A percentile compares a stretch with the other conserved stretches of the same genome.
phyloP scores from a whole-genome alignment of 2,329 filamentous ascomycete genomes.

The Diaporthe caulivora region DNA sequence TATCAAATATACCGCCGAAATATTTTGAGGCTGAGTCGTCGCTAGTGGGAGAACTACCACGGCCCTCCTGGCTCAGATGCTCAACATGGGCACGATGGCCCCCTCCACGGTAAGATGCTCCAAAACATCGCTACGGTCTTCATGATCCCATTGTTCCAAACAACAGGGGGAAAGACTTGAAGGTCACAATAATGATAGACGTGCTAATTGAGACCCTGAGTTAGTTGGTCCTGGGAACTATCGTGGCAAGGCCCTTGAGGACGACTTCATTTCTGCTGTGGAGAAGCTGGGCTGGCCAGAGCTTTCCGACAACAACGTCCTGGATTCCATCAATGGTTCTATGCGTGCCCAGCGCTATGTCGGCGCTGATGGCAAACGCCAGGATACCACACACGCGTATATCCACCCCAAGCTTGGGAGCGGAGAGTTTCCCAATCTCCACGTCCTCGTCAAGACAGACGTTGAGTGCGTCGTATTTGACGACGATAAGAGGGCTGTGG shows the following conservation, averaged over 20 bases:
- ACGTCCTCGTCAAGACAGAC: slow-evolving; percentile 64
- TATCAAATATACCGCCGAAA: neutral
- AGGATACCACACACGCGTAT: slow-evolving; percentile 64
- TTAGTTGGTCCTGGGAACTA: neutral
- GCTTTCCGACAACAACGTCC: slow-evolving; percentile 60
- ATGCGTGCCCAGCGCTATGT: slow-evolving; percentile 40
- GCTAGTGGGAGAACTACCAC: slow-evolving; percentile 61
- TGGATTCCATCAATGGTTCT: slow-evolving; percentile 53
- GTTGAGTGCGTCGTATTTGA: slow-evolving; percentile 64
- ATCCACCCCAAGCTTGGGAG: slow-evolving; percentile 63
- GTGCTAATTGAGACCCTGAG: neutral
- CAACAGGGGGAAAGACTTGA: too few relatives aligned
- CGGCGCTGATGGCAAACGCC: slow-evolving; percentile 59
- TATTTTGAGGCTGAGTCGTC: neutral
- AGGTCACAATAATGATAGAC: neutral
- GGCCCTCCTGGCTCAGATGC: slow-evolving; percentile 44
- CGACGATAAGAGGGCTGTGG: slow-evolving; percentile 59
- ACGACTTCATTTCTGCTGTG: slow-evolving; percentile 60
- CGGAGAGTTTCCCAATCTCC: slow-evolving; percentile 61
- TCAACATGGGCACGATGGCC: neutral
- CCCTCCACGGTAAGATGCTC: neutral
- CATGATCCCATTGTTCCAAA: too few relatives aligned
- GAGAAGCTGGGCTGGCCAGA: slow-evolving; percentile 59
- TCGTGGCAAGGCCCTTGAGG: slow-evolving; percentile 46
- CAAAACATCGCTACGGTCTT: slow-evolving; percentile 56